These are phyloP conservation scores for Zygosaccharomyces pseudobailii DNA, from an alignment of 1,139 yeast genomes.

Conservation along the genomic window DNA sequence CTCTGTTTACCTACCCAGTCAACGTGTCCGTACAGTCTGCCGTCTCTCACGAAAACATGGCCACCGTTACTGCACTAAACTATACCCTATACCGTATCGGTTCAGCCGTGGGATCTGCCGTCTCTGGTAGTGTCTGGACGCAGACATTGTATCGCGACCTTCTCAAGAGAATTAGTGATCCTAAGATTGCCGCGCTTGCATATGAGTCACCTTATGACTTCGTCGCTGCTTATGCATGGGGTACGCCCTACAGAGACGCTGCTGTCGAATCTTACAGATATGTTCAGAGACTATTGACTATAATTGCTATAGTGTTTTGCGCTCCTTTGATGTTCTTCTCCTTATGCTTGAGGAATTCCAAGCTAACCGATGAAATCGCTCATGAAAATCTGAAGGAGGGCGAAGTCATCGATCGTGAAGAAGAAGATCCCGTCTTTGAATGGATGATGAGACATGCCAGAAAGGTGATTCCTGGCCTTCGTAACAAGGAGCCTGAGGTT, in stretches of 20 bases:
- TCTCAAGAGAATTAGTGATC: constrained; percentile 19
- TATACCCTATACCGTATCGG: constrained; percentile 54
- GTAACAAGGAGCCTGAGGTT: neutral
- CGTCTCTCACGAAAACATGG: constrained; percentile 58
- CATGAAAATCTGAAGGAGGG: constrained; percentile 38
- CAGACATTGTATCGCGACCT: constrained; percentile 37
- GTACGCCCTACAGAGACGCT: constrained; percentile 49
- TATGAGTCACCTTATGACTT: constrained; percentile 50
- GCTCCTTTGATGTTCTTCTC: constrained; percentile 47
- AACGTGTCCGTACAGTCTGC: constrained; percentile 58
- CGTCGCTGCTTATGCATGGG: constrained; percentile 46
- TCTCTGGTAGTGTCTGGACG: constrained; percentile 63
- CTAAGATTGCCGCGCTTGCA: constrained; percentile 40
- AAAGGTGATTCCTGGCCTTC: neutral
- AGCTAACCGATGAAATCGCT: constrained; percentile 35
- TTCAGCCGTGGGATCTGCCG: constrained; percentile 40
- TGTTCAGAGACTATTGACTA: constrained; percentile 50
- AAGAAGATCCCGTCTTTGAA: constrained; percentile 38
- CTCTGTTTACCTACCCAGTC: constrained; percentile 60
- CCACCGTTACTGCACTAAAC: constrained; percentile 50
- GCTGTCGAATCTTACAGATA: constrained; percentile 52
- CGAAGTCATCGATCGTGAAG: constrained; percentile 36
- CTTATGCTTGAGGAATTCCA: constrained; percentile 52
- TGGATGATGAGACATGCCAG: constrained; percentile 13
- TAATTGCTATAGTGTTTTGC: constrained; percentile 45